These are phyloP conservation scores for Stephanocyclus meneghinianus DNA, from an alignment of 352 stramenopile species.

Conservation along the genomic window DNA sequence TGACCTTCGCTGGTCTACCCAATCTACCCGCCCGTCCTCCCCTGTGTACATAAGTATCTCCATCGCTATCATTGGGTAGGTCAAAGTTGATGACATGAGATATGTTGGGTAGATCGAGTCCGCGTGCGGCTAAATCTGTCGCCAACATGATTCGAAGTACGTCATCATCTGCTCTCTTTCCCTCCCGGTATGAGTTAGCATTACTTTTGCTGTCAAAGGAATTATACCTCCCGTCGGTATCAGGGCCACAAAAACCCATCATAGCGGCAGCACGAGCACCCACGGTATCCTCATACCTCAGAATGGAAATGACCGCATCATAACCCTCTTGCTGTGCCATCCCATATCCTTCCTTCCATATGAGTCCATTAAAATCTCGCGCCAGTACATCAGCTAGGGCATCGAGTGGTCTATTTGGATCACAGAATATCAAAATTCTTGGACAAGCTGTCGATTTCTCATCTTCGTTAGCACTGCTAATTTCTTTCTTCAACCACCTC, in stretches of 20 bases:
- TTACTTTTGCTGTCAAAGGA: neutral
- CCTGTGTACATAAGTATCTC: conserved; percentile 98
- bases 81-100: conserved; percentile 93
- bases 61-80: conserved; percentile 85
- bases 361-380: conserved; percentile 53
- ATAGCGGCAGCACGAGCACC: conserved; percentile 67
- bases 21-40: conserved; percentile 95
- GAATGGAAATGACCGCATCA: conserved; percentile 56
- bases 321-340: conserved; percentile 30
- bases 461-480: neutral
- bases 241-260: conserved; percentile 59
- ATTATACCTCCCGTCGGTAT: neutral
- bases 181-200: conserved; percentile 8
- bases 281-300: conserved; percentile 70
- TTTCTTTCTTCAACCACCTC: conserved; percentile 62
- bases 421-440: conserved; percentile 78
- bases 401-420: conserved; percentile 66
- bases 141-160: conserved; percentile 89
- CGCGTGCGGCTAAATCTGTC: conserved; percentile 90
- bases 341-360: conserved; percentile 53
- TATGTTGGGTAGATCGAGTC: conserved; percentile 91
- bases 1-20: conserved; percentile 93
- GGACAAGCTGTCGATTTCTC: neutral
- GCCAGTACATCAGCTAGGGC: conserved; percentile 57
- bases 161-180: conserved; percentile 3